Evolutionary conservation across 2,329 filamentous ascomycete genomes (phyloP).

Genomic region (Nothomitra cinnamomea): DNA sequence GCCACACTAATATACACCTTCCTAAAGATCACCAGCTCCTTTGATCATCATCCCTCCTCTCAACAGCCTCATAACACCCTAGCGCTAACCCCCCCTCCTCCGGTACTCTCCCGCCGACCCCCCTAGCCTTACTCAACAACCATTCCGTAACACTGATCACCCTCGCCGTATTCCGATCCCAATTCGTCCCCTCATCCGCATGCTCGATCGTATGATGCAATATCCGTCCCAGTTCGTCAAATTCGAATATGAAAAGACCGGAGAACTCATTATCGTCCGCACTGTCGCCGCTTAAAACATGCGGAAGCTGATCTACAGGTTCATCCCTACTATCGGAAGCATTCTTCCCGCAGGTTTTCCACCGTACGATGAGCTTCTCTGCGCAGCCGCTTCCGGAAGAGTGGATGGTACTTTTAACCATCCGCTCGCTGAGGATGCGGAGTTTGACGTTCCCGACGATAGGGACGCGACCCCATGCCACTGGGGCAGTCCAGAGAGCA

Average conservation of each 20-base stretch:
- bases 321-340: slow-evolving; percentile 14
- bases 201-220: slow-evolving; percentile 87
- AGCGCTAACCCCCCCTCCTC: slow-evolving; percentile 28
- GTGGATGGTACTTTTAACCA: slow-evolving; percentile 39
- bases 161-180: slow-evolving; percentile 61
- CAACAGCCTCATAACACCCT: slow-evolving; percentile 9
- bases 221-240: slow-evolving; percentile 73
- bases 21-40: background rate
- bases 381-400: slow-evolving; percentile 23
- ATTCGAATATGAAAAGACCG: slow-evolving; percentile 89
- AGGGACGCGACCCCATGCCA: slow-evolving; percentile 88
- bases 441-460: slow-evolving; percentile 80
- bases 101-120: slow-evolving; percentile 24
- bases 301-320: background rate
- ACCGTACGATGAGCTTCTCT: slow-evolving; percentile 81
- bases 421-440: slow-evolving; percentile 76
- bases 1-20: background rate
- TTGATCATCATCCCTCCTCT: background rate
- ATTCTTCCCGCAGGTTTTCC: slow-evolving; percentile 52
- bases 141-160: slow-evolving; percentile 90
- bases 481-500: slow-evolving; percentile 86
- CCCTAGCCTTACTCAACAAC: slow-evolving; percentile 63
- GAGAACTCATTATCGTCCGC: slow-evolving; percentile 60
- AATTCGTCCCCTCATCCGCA: slow-evolving; percentile 65
- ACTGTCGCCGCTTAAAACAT: background rate